Base-by-base conservation (phyloP, 2,329 filamentous ascomycete genomes). In the Macrophomina tecta region DNA sequence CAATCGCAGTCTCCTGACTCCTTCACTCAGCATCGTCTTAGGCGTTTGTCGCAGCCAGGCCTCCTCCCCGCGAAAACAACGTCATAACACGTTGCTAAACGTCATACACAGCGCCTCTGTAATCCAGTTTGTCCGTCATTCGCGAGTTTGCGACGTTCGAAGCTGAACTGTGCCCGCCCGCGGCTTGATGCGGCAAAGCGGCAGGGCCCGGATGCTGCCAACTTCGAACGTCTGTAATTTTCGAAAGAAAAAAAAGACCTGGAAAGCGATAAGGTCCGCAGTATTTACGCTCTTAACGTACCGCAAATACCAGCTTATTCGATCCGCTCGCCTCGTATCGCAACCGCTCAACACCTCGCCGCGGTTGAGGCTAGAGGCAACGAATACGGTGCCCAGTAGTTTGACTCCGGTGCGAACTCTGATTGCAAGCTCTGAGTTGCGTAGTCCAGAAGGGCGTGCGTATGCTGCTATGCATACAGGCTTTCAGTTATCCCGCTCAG, bases 81-180 rank as follows among this genome's bases (percentile, higher is more conserved):
- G 49, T 52, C 49, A 52, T 30, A 32, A 30, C 14, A 30, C 30
- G 3, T 16, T 14, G 14, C 28, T 30, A 16, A 52, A 52, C 49
- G 49, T 52, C 49, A 52, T 52, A 11, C 30, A 6, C 28, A 16
- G 30, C 46, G 46, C 49, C 11, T 32, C 49, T 18, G 49, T 52
- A 34, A 34, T 34, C 14, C 49, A 34, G 12, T n/a, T 52, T 30
- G 28, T 30, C 49, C 49, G 49, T 52, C 49, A 52, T 52, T 34
- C 49, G 8, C 49, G 6, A 52, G 30, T 16, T 52, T 52, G 49
- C 49, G 49, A 52, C 49, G 49, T 52, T 52, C 49, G 49, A 52
- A 7, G 49, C 28, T 52, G 49, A 14, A 5, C 12, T 7, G 12
- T 7, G 28, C 48, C 28, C 12, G 28, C 48, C 9, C 16, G 9